Percentiles rank a stretch among this genome's conserved stretches.
Evolutionary conservation across 1,139 yeast species (phyloP).

Genomic region (Diutina rugosa): DNA sequence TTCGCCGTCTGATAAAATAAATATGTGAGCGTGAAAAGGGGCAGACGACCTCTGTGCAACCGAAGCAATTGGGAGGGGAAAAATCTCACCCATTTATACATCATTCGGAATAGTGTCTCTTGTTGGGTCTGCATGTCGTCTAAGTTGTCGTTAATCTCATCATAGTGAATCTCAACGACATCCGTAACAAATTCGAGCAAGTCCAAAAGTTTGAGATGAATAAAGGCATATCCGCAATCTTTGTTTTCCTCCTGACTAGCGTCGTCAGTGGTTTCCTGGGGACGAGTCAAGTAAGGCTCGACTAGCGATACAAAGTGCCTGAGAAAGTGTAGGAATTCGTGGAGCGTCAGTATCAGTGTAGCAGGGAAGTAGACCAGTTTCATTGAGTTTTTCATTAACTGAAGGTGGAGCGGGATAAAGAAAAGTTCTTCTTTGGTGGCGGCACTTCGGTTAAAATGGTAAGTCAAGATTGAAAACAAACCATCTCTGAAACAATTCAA

Average conservation of each 20-base stretch:
- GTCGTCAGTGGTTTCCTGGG: background rate
- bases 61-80: conserved; percentile 19
- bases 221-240: background rate
- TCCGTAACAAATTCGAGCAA: conserved; percentile 14
- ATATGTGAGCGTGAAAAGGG: conserved; percentile 20
- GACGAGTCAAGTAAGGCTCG: background rate
- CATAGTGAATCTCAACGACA: conserved; percentile 16
- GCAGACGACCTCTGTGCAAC: conserved; percentile 12
- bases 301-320: background rate
- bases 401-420: conserved; percentile 20
- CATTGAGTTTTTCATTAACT: conserved; percentile 23
- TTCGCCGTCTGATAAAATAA: conserved; percentile 23
- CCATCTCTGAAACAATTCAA: conserved; percentile 31
- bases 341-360: background rate
- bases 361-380: conserved; percentile 27
- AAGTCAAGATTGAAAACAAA: conserved; percentile 22
- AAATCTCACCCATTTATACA: conserved; percentile 25
- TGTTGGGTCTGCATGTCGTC: conserved; percentile 20
- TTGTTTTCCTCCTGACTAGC: background rate
- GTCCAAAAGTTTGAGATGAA: background rate
- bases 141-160: conserved; percentile 14
- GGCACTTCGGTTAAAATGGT: conserved; percentile 6
- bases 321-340: background rate
- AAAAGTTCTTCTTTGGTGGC: conserved; percentile 7
- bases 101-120: conserved; percentile 22